phyloP scores from a whole-genome alignment of 345 rosid genomes.

The Reutealis trisperma region DNA sequence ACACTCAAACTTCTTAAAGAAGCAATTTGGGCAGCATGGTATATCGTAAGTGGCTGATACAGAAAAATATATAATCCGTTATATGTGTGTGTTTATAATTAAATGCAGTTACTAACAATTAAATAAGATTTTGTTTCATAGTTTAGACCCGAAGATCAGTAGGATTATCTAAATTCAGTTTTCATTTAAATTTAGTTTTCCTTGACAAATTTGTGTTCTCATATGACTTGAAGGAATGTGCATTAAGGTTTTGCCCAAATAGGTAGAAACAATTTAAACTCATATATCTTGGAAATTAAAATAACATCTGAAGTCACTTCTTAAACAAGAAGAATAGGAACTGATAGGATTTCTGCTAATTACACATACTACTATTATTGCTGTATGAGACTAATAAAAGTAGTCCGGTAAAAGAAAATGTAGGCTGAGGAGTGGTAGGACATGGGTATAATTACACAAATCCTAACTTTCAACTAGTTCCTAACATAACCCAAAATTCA shows the following conservation, averaged over 20 bases:
- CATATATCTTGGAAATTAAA: background rate
- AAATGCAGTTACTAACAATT: slow-evolving; percentile 10
- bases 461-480: background rate
- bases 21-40: slow-evolving; percentile 61
- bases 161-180: background rate
- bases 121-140: background rate
- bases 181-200: no score
- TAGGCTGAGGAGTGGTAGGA: background rate
- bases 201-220: background rate
- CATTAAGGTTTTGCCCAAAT: background rate
- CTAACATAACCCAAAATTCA: slow-evolving; percentile 8
- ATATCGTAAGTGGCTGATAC: slow-evolving; percentile 80
- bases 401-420: background rate
- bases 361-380: background rate
- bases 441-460: slow-evolving; percentile 2
- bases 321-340: background rate
- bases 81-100: background rate
- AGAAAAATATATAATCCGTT: background rate
- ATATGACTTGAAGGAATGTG: background rate
- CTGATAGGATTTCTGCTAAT: background rate
- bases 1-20: slow-evolving; percentile 37
- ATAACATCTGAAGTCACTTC: background rate
- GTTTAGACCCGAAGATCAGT: background rate
- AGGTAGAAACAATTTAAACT: background rate
- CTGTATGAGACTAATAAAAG: background rate